Percentiles rank a stretch among this genome's conserved stretches.
Evolutionary conservation across 2,329 filamentous ascomycete genomes (phyloP).

Genomic region (Fusarium denticulatum): DNA sequence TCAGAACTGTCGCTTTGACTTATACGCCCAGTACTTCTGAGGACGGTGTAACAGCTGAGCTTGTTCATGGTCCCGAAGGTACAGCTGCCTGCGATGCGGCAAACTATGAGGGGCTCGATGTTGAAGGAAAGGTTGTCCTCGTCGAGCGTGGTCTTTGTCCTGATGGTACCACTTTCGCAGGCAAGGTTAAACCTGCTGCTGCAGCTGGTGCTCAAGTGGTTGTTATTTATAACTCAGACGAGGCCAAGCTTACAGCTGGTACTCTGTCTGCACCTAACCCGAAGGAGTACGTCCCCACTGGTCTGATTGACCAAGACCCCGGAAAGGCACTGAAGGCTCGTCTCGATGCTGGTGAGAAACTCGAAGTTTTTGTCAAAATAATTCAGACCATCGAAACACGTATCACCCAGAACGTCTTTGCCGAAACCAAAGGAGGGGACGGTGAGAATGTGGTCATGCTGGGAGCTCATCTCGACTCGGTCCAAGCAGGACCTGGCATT

Average conservation of each 20-base stretch:
- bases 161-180: constrained; percentile 46
- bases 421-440: constrained; percentile 57
- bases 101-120: constrained; percentile 42
- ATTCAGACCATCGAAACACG: constrained; percentile 50
- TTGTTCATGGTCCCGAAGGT: constrained; percentile 44
- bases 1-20: constrained; percentile 43
- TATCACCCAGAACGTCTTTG: constrained; percentile 56
- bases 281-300: constrained; percentile 43
- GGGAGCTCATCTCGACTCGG: constrained; percentile 56
- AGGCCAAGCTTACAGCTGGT: constrained; percentile 45
- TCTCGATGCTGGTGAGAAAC: constrained; percentile 46
- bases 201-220: constrained; percentile 46
- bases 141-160: constrained; percentile 47
- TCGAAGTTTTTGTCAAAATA: constrained; percentile 51
- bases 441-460: constrained; percentile 54
- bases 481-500: constrained; percentile 56
- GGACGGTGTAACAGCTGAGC: constrained; percentile 42
- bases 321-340: constrained; percentile 44
- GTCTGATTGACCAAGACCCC: constrained; percentile 45
- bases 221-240: constrained; percentile 46
- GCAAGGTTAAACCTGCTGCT: constrained; percentile 44
- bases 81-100: constrained; percentile 37
- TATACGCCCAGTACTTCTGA: constrained; percentile 47
- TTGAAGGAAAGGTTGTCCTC: constrained; percentile 46
- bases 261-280: constrained; percentile 41